Evolutionary conservation across 2,329 filamentous ascomycete genomes (phyloP).

Genomic region (Ceratocystiopsis minuta): DNA sequence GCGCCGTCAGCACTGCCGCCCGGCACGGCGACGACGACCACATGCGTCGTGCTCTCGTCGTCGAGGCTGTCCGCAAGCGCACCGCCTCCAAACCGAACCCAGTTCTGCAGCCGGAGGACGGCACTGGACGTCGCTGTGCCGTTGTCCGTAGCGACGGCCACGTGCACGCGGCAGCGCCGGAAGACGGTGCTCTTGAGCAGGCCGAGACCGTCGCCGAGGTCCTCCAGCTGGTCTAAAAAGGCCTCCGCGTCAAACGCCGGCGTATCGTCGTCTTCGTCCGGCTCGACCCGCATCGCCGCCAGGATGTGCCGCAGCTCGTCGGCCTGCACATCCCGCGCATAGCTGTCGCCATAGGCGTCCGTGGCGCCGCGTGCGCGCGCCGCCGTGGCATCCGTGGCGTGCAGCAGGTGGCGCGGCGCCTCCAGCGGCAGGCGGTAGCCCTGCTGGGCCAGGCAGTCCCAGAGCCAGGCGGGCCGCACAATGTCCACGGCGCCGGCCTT

Average conservation of each 20-base stretch:
- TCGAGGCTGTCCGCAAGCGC: slow-evolving; percentile 30
- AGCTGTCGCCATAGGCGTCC: slow-evolving; percentile 72
- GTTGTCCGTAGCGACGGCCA: slow-evolving; percentile 14
- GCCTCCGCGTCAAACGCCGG: slow-evolving; percentile 22
- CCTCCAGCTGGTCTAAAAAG: slow-evolving; percentile 37
- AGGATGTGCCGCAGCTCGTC: slow-evolving; percentile 24
- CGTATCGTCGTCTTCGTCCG: slow-evolving; percentile 2
- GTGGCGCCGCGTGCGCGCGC: slow-evolving; percentile 40
- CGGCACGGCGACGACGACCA: slow-evolving; percentile 40
- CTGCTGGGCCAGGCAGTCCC: slow-evolving; percentile 54
- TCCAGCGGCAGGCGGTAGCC: slow-evolving; percentile 44
- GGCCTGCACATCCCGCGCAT: slow-evolving; percentile 39
- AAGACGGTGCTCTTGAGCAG: slow-evolving; percentile 35
- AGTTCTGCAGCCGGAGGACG: slow-evolving; percentile 23
- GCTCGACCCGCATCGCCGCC: slow-evolving; percentile 10
- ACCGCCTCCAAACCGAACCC: slow-evolving; percentile 54
- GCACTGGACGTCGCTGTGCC: no score
- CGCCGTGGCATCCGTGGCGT: slow-evolving; percentile 38
- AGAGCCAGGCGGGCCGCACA: slow-evolving; percentile 63
- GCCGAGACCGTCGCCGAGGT: slow-evolving; percentile 34
- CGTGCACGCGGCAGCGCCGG: slow-evolving; percentile 23
- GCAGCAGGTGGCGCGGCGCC: slow-evolving; percentile 47
- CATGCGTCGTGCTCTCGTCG: slow-evolving; percentile 47
- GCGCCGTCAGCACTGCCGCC: no score
- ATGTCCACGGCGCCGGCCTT: slow-evolving; percentile 54